Conservation (phyloP, 257 asterid species). For the Solanum tarijense region DNA sequence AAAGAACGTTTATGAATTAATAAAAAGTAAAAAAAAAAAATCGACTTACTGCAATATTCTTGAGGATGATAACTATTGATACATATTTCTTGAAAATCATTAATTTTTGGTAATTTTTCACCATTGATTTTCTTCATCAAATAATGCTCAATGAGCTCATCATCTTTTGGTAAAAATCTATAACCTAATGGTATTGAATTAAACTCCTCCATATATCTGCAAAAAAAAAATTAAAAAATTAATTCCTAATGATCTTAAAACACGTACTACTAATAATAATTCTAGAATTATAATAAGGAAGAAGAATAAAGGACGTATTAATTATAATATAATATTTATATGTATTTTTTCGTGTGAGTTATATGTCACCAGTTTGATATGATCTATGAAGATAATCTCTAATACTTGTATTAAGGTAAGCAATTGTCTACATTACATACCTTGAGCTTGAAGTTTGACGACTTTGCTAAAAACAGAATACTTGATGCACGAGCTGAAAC, state of each 20-base stretch:
- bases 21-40: neutral
- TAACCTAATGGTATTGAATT: neutral
- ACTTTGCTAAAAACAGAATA: neutral
- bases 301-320: neutral
- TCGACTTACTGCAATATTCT: neutral
- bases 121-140: neutral
- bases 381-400: too few relatives aligned
- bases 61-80: neutral
- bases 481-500: neutral
- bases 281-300: neutral
- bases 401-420: neutral
- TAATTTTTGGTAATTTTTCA: neutral
- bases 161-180: slow-evolving; percentile 6
- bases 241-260: neutral
- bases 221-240: neutral
- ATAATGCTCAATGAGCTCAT: neutral
- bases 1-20: too few relatives aligned
- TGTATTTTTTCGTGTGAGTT: neutral
- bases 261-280: neutral
- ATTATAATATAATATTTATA: too few relatives aligned
- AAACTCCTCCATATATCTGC: neutral
- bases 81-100: neutral
- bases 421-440: neutral
- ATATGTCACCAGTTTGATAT: neutral
- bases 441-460: neutral